Evolutionary conservation across 169 alveolate species (phyloP), one percentile per base, ranked within the genome.

Genomic region (Plasmodium vinckei): DNA sequence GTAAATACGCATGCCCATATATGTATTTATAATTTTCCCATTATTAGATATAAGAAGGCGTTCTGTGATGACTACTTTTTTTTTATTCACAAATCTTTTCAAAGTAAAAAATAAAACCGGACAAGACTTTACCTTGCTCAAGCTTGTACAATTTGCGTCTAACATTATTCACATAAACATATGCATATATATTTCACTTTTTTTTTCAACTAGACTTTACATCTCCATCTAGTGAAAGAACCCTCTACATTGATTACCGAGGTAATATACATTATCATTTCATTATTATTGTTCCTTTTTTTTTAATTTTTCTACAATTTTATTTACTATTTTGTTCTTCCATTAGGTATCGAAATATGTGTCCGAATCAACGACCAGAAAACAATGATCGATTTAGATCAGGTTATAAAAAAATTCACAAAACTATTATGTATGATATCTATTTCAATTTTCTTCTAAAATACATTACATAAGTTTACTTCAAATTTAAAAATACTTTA

Each of bases 71-170:
- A 75, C 17, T 75, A 75, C 75, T 75, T 61, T 56, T 75, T 75
- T 68, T 75, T 75, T 57, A 75, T 75, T 15, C 88, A 64, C 39
- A 75, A 75, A 42, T 75, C 88, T n/a, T 75, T 75, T 63, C 88
- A 75, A 75, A 75, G 88, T 75, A 17, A 75, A n/a, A 7, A 33
- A 27, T 13, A 44, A 72, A 72, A 73, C 13, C 5, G n/a, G 10
- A 42, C 27, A 51, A 1, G 33, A 21, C 9, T 56, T 21, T 72
- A 61, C 7, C 10, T 21, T 5, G 42, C 5, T 33, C 42, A 33
- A 33, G 7, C 42, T 33, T 33, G 7, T 33, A 33, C 3, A 33
- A 3, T 33, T 4, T 0, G 4, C 42, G 0, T 33, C 7, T 4
- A 3, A 33, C 5, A 33, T 33, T 33, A 33, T 33, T 33, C 42